Percentiles rank a stretch among this genome's conserved stretches.
These are phyloP conservation scores for Trichoderma sp. DNA, from an alignment of 2,329 filamentous ascomycete species.

Conservation along the genomic window DNA sequence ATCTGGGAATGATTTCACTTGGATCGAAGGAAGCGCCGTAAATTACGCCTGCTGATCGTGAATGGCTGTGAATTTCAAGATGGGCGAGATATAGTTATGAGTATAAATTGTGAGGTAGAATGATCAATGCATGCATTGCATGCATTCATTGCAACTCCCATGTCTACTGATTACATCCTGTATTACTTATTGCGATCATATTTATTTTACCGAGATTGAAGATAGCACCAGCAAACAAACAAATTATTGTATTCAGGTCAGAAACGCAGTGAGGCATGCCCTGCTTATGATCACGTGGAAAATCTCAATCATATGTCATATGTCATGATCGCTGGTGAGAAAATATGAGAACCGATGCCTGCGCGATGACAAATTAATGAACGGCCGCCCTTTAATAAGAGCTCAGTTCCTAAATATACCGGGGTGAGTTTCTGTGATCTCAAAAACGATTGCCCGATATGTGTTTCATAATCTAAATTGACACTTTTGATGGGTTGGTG, in stretches of 20 bases:
- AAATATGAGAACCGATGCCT: background rate
- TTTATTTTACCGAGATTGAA: background rate
- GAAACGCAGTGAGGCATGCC: background rate
- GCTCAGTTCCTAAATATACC: background rate
- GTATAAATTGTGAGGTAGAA: background rate
- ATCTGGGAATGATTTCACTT: background rate
- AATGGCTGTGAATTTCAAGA: background rate
- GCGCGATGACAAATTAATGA: background rate
- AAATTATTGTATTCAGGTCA: background rate
- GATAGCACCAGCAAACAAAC: background rate
- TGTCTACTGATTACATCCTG: background rate
- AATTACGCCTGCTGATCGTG: background rate
- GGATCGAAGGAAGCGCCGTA: background rate
- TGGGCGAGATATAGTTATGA: background rate
- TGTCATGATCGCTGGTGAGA: background rate
- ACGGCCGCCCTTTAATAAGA: background rate
- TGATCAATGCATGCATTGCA: background rate
- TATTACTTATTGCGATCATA: background rate
- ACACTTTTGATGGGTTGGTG: background rate
- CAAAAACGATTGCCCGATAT: background rate
- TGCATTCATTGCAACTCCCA: background rate
- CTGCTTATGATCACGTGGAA: background rate
- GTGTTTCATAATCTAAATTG: background rate
- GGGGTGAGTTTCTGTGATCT: background rate
- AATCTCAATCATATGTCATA: background rate